Evolutionary conservation across 2,329 filamentous ascomycete genomes (phyloP).

Genomic region (Magnaporthiopsis rhizophila): DNA sequence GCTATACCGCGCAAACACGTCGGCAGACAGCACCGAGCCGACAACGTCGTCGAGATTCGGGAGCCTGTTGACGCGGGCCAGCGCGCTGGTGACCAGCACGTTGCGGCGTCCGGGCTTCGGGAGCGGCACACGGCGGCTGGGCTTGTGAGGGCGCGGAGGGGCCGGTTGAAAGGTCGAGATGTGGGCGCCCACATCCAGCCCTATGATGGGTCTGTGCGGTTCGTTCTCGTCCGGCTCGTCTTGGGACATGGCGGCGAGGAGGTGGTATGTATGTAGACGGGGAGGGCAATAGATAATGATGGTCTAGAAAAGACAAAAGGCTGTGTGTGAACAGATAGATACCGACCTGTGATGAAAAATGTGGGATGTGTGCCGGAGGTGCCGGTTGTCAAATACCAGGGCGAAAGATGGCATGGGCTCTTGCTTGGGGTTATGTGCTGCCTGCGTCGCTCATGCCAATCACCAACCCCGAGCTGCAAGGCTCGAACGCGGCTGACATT

Average conservation of each 20-base stretch:
- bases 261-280: neutral
- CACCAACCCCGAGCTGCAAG: too few relatives aligned
- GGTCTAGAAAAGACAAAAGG: neutral
- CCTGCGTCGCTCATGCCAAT: too few relatives aligned
- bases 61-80: conserved; percentile 50
- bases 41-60: conserved; percentile 44
- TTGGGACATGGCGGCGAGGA: too few relatives aligned
- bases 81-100: conserved; percentile 45
- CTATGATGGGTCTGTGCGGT: too few relatives aligned
- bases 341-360: neutral
- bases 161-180: too few relatives aligned
- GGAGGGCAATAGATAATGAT: neutral
- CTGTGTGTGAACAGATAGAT: neutral
- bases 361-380: neutral
- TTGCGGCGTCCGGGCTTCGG: conserved; percentile 26
- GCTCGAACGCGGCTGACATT: neutral
- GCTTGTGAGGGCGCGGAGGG: too few relatives aligned
- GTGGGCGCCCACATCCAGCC: too few relatives aligned
- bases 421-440: neutral
- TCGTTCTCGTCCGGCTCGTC: neutral
- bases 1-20: conserved; percentile 38
- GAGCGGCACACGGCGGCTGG: conserved; percentile 6
- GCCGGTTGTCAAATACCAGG: neutral
- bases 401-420: neutral
- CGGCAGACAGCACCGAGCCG: conserved; percentile 40